phyloP scores from a whole-genome alignment of 2,329 filamentous ascomycete genomes.

The Emergomyces orientalis region DNA sequence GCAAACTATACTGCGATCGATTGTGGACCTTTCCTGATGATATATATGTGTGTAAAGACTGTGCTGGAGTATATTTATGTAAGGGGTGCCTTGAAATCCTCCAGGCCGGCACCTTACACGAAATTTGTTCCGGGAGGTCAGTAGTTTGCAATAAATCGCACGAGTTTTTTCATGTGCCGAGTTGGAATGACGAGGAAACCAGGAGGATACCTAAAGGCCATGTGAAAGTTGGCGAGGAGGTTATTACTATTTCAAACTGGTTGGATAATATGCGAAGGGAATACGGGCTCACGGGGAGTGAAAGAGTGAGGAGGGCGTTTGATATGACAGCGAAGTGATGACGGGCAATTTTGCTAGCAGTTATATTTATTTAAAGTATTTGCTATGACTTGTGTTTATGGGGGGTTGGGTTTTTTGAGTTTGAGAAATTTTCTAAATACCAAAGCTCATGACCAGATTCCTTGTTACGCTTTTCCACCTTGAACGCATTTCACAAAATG shows the following conservation, averaged over 20 bases:
- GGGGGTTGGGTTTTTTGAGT: too few relatives aligned
- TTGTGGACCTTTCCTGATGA: slow-evolving; percentile 20
- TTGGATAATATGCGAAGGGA: slow-evolving; percentile 15
- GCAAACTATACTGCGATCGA: slow-evolving; percentile 14
- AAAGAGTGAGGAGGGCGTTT: background rate
- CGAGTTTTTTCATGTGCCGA: slow-evolving; percentile 20
- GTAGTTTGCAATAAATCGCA: slow-evolving; percentile 21
- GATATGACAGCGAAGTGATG: background rate
- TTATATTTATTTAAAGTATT: background rate
- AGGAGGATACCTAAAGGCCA: slow-evolving; percentile 14
- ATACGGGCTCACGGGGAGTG: slow-evolving; percentile 11
- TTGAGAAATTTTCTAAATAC: too few relatives aligned
- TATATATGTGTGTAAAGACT: slow-evolving; percentile 24
- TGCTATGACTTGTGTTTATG: too few relatives aligned
- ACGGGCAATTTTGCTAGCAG: background rate
- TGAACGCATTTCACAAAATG: too few relatives aligned
- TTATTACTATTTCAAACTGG: slow-evolving; percentile 20
- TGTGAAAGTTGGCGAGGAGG: slow-evolving; percentile 20
- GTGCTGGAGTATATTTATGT: slow-evolving; percentile 20
- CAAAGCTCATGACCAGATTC: too few relatives aligned
- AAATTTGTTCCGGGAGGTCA: background rate
- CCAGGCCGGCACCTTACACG: slow-evolving; percentile 19
- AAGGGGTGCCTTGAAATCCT: slow-evolving; percentile 17
- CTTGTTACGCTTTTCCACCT: too few relatives aligned
- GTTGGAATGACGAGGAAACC: slow-evolving; percentile 17